Conservation (phyloP, 1,139 yeast species). For the Magnusiomyces magnusii region DNA sequence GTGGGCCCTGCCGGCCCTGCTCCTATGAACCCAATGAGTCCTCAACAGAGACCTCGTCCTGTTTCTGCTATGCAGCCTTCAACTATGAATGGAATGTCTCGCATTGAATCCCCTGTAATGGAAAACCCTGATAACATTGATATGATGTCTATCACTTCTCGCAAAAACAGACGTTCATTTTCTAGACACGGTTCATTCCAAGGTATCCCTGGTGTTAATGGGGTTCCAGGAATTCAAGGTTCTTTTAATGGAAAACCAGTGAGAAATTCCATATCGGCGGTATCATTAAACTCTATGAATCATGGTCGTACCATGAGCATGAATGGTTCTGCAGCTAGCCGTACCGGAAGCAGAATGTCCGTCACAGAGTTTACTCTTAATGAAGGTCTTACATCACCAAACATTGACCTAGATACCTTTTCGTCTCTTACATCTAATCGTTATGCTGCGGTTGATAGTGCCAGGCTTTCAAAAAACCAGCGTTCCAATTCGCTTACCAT, state of each 20-base stretch:
- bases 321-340: not conserved
- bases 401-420: conserved; percentile 9
- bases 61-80: not conserved
- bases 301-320: not conserved
- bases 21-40: not conserved
- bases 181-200: not conserved
- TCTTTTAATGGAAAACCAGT: not conserved
- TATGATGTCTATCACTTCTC: conserved; percentile 16
- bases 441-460: conserved; percentile 14
- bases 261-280: conserved; percentile 8
- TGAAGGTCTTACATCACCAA: conserved; percentile 5
- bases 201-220: not conserved
- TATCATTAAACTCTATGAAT: conserved; percentile 1
- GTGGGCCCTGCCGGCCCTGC: not conserved
- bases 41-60: not conserved
- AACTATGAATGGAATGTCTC: not conserved
- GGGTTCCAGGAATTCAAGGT: not conserved
- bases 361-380: conserved; percentile 8
- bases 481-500: conserved; percentile 13
- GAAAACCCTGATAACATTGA: conserved; percentile 9
- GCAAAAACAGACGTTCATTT: conserved; percentile 13
- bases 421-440: conserved; percentile 12
- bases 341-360: conserved; percentile 5
- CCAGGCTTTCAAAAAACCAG: conserved; percentile 7
- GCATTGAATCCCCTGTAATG: not conserved